Evolutionary conservation across 164 flowering plant species (phyloP), one percentile per base, ranked within the genome.

Genomic region (Sextonia rubra): DNA sequence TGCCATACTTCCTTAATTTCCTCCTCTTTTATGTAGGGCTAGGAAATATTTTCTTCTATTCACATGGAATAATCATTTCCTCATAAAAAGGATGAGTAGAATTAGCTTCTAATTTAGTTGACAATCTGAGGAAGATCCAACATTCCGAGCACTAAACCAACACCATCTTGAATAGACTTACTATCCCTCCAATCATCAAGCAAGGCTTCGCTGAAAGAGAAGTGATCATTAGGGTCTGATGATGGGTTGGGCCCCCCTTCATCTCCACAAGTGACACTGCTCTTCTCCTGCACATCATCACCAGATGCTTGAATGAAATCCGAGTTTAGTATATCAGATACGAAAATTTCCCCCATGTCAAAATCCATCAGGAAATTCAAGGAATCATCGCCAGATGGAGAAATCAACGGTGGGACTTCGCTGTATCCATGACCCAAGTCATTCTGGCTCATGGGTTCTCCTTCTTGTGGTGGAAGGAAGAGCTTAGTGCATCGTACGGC

Each of bases 401-500:
- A 20, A 1, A 64, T 26, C 60, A 20, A 14, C 12, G 23, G 9
- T 0, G 18, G 44, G 23, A 47, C 0, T 44, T 64, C 37, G 11
- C 15, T 9, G 18, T 12, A 14, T 60, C 32, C 64, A 25, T 64
- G 64, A 20, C 5, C 47, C 23, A 58, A 20, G 23, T 15, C 12
- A 0, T 56, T 29, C 6, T 70, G 2, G 47, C 8, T 4, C 24
- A 26, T 58, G 2, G 23, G 49, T 2, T 47, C 18, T 20, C 63
- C 47, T 12, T 32, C 7, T 70, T 18, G 64, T 29, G 75, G 63
- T 0, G 55, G 56, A 3, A 70, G 17, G 6, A 48, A 2, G 1
- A 69, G 25, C 30, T 79, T 76, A 58, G 76, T 70, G 65, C 79
- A 79, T 52, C 77, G 70, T 2, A 56, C 14, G 6, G 79, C 79